phyloP scores from a whole-genome alignment of 306 rosid species.

The Prunus mume region DNA sequence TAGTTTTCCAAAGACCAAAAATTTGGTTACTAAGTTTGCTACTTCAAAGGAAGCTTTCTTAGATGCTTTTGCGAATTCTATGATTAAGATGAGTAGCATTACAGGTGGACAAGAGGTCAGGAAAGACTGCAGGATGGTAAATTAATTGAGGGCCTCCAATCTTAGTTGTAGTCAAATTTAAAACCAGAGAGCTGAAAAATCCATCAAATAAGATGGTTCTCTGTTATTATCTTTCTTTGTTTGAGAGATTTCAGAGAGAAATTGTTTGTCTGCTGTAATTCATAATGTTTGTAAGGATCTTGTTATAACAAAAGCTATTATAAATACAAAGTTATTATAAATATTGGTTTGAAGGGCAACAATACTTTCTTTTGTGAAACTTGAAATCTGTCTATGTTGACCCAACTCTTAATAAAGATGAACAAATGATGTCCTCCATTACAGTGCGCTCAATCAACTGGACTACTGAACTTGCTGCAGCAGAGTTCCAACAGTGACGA shows the following conservation, averaged over 20 bases:
- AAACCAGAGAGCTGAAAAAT: constrained; percentile 6
- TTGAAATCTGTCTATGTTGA: neutral
- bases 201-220: neutral
- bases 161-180: constrained; percentile 17
- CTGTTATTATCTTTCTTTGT: neutral
- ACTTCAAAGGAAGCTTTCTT: constrained; percentile 40
- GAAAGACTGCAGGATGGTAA: constrained; percentile 50
- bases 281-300: constrained; percentile 9
- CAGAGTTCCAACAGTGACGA: neutral
- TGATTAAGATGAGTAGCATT: constrained; percentile 47
- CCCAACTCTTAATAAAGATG: neutral
- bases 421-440: neutral
- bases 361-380: neutral
- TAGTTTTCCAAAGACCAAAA: constrained; percentile 34
- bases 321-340: constrained; percentile 2
- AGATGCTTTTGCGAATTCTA: constrained; percentile 35
- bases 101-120: constrained; percentile 58
- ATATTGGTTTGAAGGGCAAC: neutral
- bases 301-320: neutral
- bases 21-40: constrained; percentile 35
- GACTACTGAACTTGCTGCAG: neutral
- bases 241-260: neutral
- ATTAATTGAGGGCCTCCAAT: constrained; percentile 21
- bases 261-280: neutral
- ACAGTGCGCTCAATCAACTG: neutral